phyloP scores from a whole-genome alignment of 768 basidiomycete genomes.

The Termitomyces sp. region DNA sequence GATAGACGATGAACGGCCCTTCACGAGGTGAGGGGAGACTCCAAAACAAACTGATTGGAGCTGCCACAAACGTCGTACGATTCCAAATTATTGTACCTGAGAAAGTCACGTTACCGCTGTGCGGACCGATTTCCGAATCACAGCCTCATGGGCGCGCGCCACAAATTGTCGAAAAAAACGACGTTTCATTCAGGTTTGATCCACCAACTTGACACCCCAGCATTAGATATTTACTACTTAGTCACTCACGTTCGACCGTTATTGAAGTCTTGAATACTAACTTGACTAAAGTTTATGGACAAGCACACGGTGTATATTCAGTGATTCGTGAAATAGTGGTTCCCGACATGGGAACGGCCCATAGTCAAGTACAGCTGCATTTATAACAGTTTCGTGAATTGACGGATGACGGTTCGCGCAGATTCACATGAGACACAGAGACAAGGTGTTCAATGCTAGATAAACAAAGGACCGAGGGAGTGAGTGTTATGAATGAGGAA shows the following conservation, averaged over 20 bases:
- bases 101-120: slow-evolving; percentile 1
- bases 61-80: slow-evolving; percentile 2
- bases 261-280: background rate
- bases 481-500: background rate
- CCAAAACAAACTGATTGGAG: background rate
- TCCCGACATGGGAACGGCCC: background rate
- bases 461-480: background rate
- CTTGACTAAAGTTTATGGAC: background rate
- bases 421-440: too few species aligned
- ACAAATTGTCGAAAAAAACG: background rate
- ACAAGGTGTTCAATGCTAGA: background rate
- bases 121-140: background rate
- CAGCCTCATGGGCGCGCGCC: background rate
- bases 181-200: background rate
- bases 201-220: background rate
- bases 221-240: too few species aligned
- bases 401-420: background rate
- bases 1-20: too few species aligned
- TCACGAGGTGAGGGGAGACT: background rate
- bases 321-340: background rate
- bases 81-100: slow-evolving; percentile 3
- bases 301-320: background rate
- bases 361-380: background rate
- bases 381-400: background rate
- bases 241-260: background rate